Conservation (phyloP, 2,329 filamentous ascomycete genomes). For the Phoma herbarum region DNA sequence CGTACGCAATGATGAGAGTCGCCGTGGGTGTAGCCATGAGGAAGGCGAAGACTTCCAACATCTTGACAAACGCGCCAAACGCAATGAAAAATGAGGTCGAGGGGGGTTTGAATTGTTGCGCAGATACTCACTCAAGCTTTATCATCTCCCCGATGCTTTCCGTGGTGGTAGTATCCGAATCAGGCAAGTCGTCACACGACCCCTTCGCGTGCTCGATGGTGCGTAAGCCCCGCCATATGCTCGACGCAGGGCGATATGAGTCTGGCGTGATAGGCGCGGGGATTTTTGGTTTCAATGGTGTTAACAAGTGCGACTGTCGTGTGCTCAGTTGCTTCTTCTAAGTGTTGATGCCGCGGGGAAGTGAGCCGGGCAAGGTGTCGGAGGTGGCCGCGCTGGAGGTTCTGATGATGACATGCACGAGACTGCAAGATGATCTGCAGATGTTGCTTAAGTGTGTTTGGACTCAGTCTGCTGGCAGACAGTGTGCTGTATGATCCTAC, state of each 20-base stretch:
- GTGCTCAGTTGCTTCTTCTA: constrained; percentile 14
- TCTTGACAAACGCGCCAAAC: no score
- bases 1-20: constrained; percentile 6
- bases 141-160: neutral
- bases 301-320: constrained; percentile 2
- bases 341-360: neutral
- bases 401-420: neutral
- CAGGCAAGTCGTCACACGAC: constrained; percentile 14
- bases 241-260: constrained; percentile 3
- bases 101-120: no score
- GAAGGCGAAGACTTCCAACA: constrained; percentile 11
- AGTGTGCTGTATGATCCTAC: no score
- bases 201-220: constrained; percentile 9
- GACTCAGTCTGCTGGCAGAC: neutral
- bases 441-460: neutral
- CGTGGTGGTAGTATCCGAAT: neutral
- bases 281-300: neutral
- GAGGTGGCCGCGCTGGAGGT: neutral
- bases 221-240: constrained; percentile 16
- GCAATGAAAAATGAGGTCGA: no score
- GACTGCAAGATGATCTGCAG: neutral
- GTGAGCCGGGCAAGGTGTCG: no score
- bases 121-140: constrained; percentile 7
- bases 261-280: neutral
- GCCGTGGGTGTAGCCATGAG: constrained; percentile 12